Evolutionary conservation across 192 early-diverging fungal species (phyloP).

Genomic region (Helicostylum pulchrum): DNA sequence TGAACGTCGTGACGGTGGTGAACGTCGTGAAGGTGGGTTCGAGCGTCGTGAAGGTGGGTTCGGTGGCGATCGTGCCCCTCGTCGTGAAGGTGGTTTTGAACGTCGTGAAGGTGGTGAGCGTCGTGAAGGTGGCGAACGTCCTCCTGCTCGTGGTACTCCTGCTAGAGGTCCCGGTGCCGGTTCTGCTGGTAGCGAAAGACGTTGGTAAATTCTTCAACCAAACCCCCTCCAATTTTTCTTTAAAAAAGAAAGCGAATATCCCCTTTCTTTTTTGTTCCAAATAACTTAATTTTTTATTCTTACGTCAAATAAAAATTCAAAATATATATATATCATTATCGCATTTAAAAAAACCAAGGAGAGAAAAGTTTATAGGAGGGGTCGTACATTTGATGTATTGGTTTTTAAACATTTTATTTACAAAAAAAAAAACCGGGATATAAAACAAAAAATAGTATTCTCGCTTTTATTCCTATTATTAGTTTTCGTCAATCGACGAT

Average conservation of each 20-base stretch:
- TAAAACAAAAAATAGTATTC: too few relatives aligned
- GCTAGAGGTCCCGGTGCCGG: background rate
- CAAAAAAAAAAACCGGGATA: too few relatives aligned
- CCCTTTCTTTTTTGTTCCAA: background rate
- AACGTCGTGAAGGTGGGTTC: background rate
- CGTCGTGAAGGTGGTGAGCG: background rate
- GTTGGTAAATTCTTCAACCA: constrained; percentile 1
- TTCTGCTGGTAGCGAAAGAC: background rate
- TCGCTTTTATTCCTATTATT: too few relatives aligned
- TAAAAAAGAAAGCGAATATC: background rate
- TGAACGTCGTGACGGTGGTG: background rate
- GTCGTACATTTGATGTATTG: too few relatives aligned
- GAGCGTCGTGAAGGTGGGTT: background rate
- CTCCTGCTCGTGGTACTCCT: background rate
- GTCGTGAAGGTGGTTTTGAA: background rate
- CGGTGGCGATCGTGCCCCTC: background rate
- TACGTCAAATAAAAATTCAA: background rate
- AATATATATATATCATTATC: background rate
- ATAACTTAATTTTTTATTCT: background rate
- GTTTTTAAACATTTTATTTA: too few relatives aligned
- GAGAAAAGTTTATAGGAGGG: background rate
- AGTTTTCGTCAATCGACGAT: too few relatives aligned
- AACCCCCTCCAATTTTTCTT: background rate
- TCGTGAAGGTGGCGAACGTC: background rate
- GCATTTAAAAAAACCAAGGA: background rate